Evolutionary conservation across 257 asterid species (phyloP).

Genomic region (Ocimum tenuiflorum): DNA sequence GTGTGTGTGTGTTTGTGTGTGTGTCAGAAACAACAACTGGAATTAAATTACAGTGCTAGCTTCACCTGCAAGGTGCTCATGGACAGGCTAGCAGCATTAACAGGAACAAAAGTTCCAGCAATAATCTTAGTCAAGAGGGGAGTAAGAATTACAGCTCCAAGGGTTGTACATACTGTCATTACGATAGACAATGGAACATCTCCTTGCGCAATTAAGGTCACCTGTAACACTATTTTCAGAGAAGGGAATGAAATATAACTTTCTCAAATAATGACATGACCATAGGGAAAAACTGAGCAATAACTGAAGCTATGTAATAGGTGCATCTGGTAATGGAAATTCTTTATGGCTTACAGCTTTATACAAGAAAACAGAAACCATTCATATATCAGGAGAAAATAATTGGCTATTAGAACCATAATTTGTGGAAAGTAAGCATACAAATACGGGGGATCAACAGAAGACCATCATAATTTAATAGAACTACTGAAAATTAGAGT

Average conservation of each 20-base stretch:
- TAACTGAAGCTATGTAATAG: neutral
- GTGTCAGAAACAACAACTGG: neutral
- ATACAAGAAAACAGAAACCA: neutral
- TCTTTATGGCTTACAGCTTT: neutral
- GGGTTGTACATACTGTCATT: slow-evolving; percentile 80
- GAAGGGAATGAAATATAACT: slow-evolving; percentile 23
- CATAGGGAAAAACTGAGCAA: neutral
- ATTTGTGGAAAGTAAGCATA: neutral
- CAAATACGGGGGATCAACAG: neutral
- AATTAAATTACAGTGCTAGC: neutral
- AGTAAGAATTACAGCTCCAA: slow-evolving; percentile 82
- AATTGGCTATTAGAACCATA: neutral
- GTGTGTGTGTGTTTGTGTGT: neutral
- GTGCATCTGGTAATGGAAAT: neutral
- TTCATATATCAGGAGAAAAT: neutral
- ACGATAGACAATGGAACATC: slow-evolving; percentile 82
- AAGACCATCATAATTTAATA: neutral
- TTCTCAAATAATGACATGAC: neutral
- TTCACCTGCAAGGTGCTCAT: slow-evolving; percentile 87
- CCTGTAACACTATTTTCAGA: slow-evolving; percentile 63
- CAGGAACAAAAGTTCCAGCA: slow-evolving; percentile 83
- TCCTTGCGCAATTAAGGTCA: slow-evolving; percentile 83
- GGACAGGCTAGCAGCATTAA: slow-evolving; percentile 64
- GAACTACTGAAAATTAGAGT: neutral
- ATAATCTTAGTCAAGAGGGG: slow-evolving; percentile 68